Evolutionary conservation across 768 basidiomycete species (phyloP), one percentile per base, ranked within the genome.

Genomic region (Suillus tomentosus): DNA sequence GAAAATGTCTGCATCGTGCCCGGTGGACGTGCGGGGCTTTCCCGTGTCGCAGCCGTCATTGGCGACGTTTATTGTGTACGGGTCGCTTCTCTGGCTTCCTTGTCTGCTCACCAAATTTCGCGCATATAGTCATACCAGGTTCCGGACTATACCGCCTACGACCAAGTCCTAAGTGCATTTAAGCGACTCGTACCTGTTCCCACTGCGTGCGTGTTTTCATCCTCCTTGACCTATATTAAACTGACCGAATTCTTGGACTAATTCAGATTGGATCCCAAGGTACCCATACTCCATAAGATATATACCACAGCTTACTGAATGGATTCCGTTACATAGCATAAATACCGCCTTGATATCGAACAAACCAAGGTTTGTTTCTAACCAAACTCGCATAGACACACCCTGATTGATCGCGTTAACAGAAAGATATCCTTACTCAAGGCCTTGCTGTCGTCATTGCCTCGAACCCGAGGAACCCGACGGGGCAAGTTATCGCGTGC

Each of bases 1-100:
- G 94, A 96, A 77, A 98, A 98, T 71, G 90, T 94, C 14, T 95
- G 92, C 71, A 96, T 98, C 69, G 95, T 97, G 0, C 96, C 96
- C 14, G 96, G 96, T 51, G 96, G 96, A 17, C 88, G 94, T 62
- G 83, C 95, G 3, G 95, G 95, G 13, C 82, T 98, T 66, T 92
- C 93, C 36, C 88, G 96, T 65, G 84, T 98, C 27, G 95, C 95
- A 15, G 92, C 96, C 17, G 95, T 98, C 58, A 85, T 98, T 63
- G 89, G 92, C 50, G 92, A 95, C 72, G 93, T 95, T 60, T 94
- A 93, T 68, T 89, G 88, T 48, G 92, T 91, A 68, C 65, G 82
- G 70, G 6, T 58, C 24, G 0, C 17, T 6, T 27, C 5, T 40
- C 27, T 13, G 1, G 6, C 19, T 3, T 17, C 62, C 27, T 59